A percentile compares a stretch with the other conserved stretches of the same genome.
These are phyloP conservation scores for Phialemonium atrogriseum DNA, from an alignment of 2,329 filamentous ascomycete genomes.

Conservation along the genomic window DNA sequence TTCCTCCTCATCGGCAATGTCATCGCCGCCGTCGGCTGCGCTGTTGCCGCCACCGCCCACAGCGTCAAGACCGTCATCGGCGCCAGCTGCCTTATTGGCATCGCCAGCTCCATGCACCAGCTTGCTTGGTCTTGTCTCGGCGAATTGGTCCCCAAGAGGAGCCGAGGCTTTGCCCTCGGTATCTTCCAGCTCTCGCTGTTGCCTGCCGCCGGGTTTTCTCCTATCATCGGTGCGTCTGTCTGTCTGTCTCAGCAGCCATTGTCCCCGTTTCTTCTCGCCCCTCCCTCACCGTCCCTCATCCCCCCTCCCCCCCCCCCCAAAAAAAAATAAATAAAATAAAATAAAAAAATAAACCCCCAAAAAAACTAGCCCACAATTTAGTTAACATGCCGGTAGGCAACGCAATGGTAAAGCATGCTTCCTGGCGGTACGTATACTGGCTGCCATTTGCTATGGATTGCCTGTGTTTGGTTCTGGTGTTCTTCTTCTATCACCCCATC, in stretches of 20 bases:
- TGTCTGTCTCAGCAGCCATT: too few relatives aligned
- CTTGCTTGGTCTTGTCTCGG: conserved; percentile 27
- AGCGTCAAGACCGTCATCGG: conserved; percentile 24
- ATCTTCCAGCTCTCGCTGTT: conserved; percentile 22
- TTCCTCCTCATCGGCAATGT: conserved; percentile 28
- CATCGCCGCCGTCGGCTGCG: conserved; percentile 25
- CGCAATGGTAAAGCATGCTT: conserved; percentile 11
- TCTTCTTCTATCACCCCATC: conserved; percentile 25
- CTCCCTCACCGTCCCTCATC: too few relatives aligned
- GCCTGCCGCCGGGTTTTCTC: conserved; percentile 24
- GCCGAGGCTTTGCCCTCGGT: conserved; percentile 25
- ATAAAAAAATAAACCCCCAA: too few relatives aligned
- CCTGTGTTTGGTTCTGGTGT: conserved; percentile 17
- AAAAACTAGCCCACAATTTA: conserved; percentile 13
- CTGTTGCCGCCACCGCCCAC: conserved; percentile 22
- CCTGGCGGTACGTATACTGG: conserved; percentile 22
- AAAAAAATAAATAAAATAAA: too few relatives aligned
- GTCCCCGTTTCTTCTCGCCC: too few relatives aligned
- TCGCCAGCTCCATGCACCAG: conserved; percentile 26
- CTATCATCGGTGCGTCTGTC: conserved; percentile 20
- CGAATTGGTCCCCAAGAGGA: conserved; percentile 33
- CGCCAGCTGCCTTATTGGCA: conserved; percentile 23
- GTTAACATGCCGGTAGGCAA: conserved; percentile 23
- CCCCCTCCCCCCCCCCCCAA: too few relatives aligned
- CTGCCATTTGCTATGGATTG: conserved; percentile 20